Evolutionary conservation across 345 rosid species (phyloP).

Genomic region (Eucalyptus polybractea): DNA sequence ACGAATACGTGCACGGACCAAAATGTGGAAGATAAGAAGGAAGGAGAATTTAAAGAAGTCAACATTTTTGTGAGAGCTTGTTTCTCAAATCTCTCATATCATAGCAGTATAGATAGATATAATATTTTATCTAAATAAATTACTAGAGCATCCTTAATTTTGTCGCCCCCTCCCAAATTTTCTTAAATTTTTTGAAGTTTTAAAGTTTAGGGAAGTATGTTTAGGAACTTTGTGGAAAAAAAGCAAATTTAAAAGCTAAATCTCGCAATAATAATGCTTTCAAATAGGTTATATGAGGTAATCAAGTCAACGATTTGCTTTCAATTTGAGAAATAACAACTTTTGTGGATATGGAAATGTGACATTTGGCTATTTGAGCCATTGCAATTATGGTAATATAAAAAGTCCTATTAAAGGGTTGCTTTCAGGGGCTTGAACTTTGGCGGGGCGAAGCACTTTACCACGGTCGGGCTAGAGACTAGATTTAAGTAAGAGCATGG

Average conservation of each 20-base stretch:
- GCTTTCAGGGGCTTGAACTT: not conserved
- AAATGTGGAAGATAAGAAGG: not conserved
- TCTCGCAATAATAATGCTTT: not conserved
- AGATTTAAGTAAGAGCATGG: not conserved
- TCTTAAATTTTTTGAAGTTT: not conserved
- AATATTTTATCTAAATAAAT: not conserved
- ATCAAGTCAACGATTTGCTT: not conserved
- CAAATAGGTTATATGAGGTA: not conserved
- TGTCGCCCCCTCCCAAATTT: not conserved
- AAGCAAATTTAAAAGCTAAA: not conserved
- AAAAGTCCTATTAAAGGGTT: not conserved
- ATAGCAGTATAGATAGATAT: not conserved
- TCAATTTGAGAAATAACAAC: not conserved
- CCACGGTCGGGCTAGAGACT: not conserved
- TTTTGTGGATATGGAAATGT: not conserved
- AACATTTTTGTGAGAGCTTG: not conserved
- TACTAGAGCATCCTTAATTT: not conserved
- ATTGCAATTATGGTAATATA: not conserved
- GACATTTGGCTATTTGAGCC: not conserved
- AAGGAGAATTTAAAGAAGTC: not conserved
- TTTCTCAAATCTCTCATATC: not conserved
- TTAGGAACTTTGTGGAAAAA: not conserved
- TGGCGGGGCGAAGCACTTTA: not conserved
- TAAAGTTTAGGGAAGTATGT: not conserved
- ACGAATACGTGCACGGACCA: not conserved